phyloP scores from a whole-genome alignment of 2,329 filamentous ascomycete genomes.

The Helotiales sp. region DNA sequence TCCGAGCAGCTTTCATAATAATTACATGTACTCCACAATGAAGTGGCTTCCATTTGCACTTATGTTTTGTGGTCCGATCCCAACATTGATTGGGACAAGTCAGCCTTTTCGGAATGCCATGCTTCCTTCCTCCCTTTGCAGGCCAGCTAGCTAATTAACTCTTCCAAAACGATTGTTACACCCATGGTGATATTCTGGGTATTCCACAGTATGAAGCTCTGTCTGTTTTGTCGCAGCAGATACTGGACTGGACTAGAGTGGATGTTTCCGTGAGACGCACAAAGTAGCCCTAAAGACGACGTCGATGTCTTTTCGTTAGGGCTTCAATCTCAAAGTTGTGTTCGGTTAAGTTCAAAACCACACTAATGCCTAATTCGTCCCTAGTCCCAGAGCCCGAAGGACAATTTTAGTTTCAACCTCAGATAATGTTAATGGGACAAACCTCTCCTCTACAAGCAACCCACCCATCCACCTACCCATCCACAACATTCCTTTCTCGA shows the following conservation, averaged over 20 bases:
- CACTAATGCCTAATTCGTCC: not conserved
- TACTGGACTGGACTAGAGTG: too few species aligned
- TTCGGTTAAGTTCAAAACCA: too few species aligned
- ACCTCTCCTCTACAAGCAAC: slow-evolving; percentile 15
- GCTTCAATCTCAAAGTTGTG: too few species aligned
- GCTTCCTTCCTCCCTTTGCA: not conserved
- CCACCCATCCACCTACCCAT: not conserved
- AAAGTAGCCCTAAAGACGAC: not conserved
- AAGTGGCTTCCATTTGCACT: not conserved
- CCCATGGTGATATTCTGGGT: too few species aligned
- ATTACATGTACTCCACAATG: not conserved
- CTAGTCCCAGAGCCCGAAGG: not conserved
- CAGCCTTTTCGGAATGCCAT: not conserved
- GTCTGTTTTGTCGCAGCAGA: too few species aligned
- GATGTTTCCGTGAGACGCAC: not conserved
- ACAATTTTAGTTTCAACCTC: slow-evolving; percentile 12
- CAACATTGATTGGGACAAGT: too few species aligned
- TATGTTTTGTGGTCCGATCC: not conserved
- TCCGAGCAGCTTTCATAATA: not conserved
- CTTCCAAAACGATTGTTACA: not conserved
- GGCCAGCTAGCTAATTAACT: not conserved
- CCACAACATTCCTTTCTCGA: slow-evolving; percentile 40
- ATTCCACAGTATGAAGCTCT: too few species aligned
- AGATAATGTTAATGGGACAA: slow-evolving; percentile 2
- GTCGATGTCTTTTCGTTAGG: too few species aligned